Evolutionary conservation across 2,329 filamentous ascomycete genomes (phyloP), one percentile per base, ranked within the genome.

Genomic region (Xylaria sp.): DNA sequence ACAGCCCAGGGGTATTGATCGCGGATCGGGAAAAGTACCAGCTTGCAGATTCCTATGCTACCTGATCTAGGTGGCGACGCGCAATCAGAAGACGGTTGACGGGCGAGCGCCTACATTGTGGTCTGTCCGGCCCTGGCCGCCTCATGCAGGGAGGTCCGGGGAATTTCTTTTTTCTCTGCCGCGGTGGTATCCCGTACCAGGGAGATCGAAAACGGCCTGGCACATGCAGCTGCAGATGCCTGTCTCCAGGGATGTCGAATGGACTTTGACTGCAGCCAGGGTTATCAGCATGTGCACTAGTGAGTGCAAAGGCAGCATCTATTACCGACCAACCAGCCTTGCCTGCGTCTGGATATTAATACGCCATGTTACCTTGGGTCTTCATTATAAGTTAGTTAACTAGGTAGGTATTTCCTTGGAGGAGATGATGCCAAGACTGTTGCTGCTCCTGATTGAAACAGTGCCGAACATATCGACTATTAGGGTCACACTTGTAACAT

Each of bases 161-260:
- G 53, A 62, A 21, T 59, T 68, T 65, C 57, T 58, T 59, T 58
- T 58, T 54, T 50, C 9, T 53, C 55, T 61, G 36, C 61, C 57
- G 57, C 57, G 61, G 61, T 61, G 45, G 61, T 42, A 68, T 60
- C 50, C 60, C 55, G 50, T 60, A 34, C 34, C 19, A 36, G 48
- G 42, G 39, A 61, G 56, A 59, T 59, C 56, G 24, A 57, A 45
- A 50, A 36, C 21, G 61, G 56, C n/a, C 60, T 60, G 50, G 61
- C 42, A 50, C 24, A 39, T 68, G 61, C 61, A 65, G 61, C 61
- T 62, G 58, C 66, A 58, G 51, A 53, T 59, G 45, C 19, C 50
- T 24, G 42, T 45, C 32, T 27, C n/a, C 61, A 61, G 51, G 50
- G 61, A 45, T 48, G 30, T 51, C 47, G 32, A 32, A 56, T 51